These are phyloP conservation scores for Cymodocea nodosa DNA, from an alignment of 116 monocot genomes.

Conservation along the genomic window DNA sequence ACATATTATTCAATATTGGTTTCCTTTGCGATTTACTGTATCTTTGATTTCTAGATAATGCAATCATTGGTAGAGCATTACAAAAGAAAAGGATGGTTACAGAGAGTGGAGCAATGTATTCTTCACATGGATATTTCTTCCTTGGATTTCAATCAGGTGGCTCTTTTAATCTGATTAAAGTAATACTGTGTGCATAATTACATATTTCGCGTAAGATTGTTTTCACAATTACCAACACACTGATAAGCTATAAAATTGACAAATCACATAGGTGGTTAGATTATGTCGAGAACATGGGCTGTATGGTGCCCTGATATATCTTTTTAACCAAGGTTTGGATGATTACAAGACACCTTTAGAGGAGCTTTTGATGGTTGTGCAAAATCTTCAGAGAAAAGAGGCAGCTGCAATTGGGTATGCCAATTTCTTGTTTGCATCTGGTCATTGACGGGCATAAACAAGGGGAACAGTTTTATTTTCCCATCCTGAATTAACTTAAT, in stretches of 20 bases:
- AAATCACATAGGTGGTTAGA: conserved; percentile 52
- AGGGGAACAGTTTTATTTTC: background rate
- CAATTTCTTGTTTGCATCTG: background rate
- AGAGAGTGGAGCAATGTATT: conserved; percentile 95
- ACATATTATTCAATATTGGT: background rate
- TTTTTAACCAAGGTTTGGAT: conserved; percentile 83
- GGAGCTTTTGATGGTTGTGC: conserved; percentile 71
- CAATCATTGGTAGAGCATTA: conserved; percentile 99
- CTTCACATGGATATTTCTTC: conserved; percentile 99
- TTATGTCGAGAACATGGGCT: conserved; percentile 95
- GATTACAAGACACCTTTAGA: conserved; percentile 88
- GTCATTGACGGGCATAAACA: background rate
- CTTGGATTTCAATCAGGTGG: conserved; percentile 95
- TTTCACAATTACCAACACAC: background rate
- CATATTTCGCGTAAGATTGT: background rate
- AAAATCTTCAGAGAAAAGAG: conserved; percentile 37
- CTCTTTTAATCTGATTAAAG: conserved; percentile 8
- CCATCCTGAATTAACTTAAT: too few relatives aligned
- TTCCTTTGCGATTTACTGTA: conserved; percentile 1
- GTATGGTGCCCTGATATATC: conserved; percentile 94
- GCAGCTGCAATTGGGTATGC: conserved; percentile 48
- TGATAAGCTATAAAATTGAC: background rate
- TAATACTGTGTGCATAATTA: background rate
- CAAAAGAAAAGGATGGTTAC: conserved; percentile 79
- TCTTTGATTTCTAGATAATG: conserved; percentile 48